Conservation (phyloP, 2,329 filamentous ascomycete species). For the Monosporascus cannonballus region DNA sequence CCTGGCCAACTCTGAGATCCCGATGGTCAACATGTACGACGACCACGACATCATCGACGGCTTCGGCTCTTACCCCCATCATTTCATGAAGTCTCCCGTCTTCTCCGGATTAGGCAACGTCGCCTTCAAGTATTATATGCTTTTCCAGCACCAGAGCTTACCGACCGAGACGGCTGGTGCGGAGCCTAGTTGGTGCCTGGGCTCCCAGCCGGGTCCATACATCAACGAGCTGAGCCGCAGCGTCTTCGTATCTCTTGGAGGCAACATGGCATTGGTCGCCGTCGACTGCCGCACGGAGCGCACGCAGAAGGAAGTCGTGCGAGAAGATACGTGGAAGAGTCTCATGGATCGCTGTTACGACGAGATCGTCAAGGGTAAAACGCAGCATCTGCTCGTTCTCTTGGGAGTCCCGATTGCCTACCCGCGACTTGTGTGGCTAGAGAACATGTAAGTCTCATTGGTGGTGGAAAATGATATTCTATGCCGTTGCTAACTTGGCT, state of each 20-base stretch:
- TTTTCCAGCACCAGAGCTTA: slow-evolving; percentile 95
- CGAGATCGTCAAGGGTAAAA: slow-evolving; percentile 77
- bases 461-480: neutral
- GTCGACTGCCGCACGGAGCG: slow-evolving; percentile 90
- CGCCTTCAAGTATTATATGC: slow-evolving; percentile 97
- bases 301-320: slow-evolving; percentile 74
- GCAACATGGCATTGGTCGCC: slow-evolving; percentile 73
- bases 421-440: slow-evolving; percentile 67
- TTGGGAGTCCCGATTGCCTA: slow-evolving; percentile 81
- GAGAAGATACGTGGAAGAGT: slow-evolving; percentile 74
- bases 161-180: slow-evolving; percentile 71
- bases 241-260: slow-evolving; percentile 77
- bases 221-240: slow-evolving; percentile 82
- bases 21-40: slow-evolving; percentile 98
- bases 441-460: slow-evolving; percentile 53
- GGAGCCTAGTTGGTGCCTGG: slow-evolving; percentile 90
- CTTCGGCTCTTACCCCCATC: slow-evolving; percentile 86
- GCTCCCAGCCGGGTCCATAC: slow-evolving; percentile 75
- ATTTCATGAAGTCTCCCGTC: slow-evolving; percentile 85
- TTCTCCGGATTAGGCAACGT: slow-evolving; percentile 86
- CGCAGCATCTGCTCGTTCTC: slow-evolving; percentile 84
- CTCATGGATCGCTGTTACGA: slow-evolving; percentile 80
- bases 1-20: slow-evolving; percentile 89
- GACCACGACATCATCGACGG: slow-evolving; percentile 92
- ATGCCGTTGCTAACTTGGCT: slow-evolving; percentile 24